Evolutionary conservation across 306 rosid species (phyloP).

Genomic region (Trifolium fragiferum): DNA sequence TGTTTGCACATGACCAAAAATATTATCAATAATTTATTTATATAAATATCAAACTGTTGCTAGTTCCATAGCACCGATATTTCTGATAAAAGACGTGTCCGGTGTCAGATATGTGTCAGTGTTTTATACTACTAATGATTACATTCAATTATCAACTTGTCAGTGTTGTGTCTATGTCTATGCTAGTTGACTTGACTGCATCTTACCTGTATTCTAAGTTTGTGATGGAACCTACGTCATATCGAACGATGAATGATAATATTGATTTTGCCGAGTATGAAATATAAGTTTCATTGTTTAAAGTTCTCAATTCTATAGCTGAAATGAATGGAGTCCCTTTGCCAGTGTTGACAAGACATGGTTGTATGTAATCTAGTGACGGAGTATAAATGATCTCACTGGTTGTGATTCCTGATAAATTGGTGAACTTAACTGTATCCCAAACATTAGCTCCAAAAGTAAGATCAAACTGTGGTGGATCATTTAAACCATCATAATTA

Average conservation of each 20-base stretch:
- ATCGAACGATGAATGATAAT: neutral
- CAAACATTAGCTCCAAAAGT: slow-evolving; percentile 36
- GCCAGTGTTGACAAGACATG: slow-evolving; percentile 54
- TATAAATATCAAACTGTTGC: too few species aligned
- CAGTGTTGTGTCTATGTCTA: too few species aligned
- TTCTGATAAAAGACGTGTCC: too few species aligned
- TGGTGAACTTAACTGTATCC: neutral
- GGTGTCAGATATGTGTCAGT: too few species aligned
- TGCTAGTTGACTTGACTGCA: too few species aligned
- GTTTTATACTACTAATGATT: too few species aligned
- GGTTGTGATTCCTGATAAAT: neutral
- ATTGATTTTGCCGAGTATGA: slow-evolving; percentile 12
- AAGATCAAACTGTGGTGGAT: slow-evolving; percentile 51
- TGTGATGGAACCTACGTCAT: neutral
- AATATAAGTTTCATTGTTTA: slow-evolving; percentile 35
- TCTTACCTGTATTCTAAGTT: neutral
- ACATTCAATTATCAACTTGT: too few species aligned
- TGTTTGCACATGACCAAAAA: neutral
- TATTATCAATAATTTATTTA: too few species aligned
- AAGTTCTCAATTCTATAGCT: slow-evolving; percentile 52
- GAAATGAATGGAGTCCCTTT: slow-evolving; percentile 58
- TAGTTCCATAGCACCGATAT: too few species aligned
- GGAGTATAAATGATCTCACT: slow-evolving; percentile 54
- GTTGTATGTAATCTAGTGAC: neutral
- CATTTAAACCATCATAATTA: slow-evolving; percentile 49